phyloP scores from a whole-genome alignment of 305 asterid genomes.

The Fraxinus baroniana region DNA sequence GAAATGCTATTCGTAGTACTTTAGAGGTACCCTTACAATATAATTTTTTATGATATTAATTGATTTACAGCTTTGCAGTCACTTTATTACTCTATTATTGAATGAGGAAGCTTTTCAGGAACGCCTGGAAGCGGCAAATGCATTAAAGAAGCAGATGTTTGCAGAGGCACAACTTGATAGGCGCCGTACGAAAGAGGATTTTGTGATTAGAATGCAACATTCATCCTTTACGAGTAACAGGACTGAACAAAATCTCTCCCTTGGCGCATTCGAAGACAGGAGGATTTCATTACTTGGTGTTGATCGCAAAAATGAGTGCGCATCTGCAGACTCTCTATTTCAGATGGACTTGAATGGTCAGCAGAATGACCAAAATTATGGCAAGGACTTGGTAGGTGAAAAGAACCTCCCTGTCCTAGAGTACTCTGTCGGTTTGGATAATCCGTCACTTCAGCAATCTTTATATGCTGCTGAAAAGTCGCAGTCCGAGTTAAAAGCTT shows the following conservation, averaged over 20 bases:
- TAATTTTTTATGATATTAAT: constrained; percentile 11
- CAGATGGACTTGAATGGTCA: constrained; percentile 49
- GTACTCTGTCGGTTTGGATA: constrained; percentile 39
- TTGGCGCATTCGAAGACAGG: constrained; percentile 30
- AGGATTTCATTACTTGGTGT: constrained; percentile 35
- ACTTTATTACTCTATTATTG: constrained; percentile 25
- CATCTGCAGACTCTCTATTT: constrained; percentile 30
- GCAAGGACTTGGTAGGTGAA: constrained; percentile 33
- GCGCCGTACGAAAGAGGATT: constrained; percentile 81
- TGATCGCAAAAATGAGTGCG: constrained; percentile 40
- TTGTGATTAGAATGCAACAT: constrained; percentile 42
- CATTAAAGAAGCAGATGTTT: constrained; percentile 94
- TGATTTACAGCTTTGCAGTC: constrained; percentile 13
- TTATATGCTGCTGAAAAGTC: constrained; percentile 68
- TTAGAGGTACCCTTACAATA: constrained; percentile 57
- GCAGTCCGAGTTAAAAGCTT: constrained; percentile 65
- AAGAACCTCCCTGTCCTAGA: constrained; percentile 47
- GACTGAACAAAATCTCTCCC: constrained; percentile 34
- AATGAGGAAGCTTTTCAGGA: constrained; percentile 53
- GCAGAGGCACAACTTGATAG: constrained; percentile 87
- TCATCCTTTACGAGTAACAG: constrained; percentile 34
- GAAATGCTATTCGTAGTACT: constrained; percentile 65
- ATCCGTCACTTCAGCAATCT: constrained; percentile 50
- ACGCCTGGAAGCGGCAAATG: constrained; percentile 89
- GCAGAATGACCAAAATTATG: constrained; percentile 39